phyloP scores from a whole-genome alignment of 228 moss, liverwort and hornwort genomes.

The Sphagnum magellanicum region DNA sequence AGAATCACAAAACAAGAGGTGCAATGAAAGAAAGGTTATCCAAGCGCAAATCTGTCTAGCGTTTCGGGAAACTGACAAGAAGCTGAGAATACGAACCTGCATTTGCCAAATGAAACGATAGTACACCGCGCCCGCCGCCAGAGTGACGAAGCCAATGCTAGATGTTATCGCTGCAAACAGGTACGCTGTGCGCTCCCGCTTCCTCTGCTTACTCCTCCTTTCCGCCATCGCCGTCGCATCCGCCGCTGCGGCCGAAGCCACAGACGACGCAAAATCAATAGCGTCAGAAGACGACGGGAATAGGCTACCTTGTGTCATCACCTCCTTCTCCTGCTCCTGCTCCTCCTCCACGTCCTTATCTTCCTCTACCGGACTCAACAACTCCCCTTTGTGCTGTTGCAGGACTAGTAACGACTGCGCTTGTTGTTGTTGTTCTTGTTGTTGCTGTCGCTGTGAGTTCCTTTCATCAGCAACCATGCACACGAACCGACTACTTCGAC shows the following conservation, averaged over 20 bases:
- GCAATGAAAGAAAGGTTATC: background rate
- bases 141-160: constrained; percentile 65
- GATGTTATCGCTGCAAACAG: constrained; percentile 82
- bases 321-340: too few species aligned
- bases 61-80: background rate
- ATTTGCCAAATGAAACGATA: constrained; percentile 93
- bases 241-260: constrained; percentile 33
- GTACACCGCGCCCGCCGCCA: constrained; percentile 64
- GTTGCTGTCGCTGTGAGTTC: too few species aligned
- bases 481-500: too few species aligned
- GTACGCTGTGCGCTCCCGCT: constrained; percentile 53
- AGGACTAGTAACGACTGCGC: too few species aligned
- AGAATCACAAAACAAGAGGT: too few species aligned
- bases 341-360: too few species aligned
- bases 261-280: constrained; percentile 38
- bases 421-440: too few species aligned
- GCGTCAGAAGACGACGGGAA: constrained; percentile 6
- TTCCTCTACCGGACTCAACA: too few species aligned
- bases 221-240: constrained; percentile 8
- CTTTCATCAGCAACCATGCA: too few species aligned
- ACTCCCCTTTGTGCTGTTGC: too few species aligned
- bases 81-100: constrained; percentile 38
- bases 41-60: background rate
- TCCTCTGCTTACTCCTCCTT: constrained; percentile 23
- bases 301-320: background rate